Evolutionary conservation across 371 early-diverging fungal species (phyloP).

Genomic region (Mucor circinelloides): DNA sequence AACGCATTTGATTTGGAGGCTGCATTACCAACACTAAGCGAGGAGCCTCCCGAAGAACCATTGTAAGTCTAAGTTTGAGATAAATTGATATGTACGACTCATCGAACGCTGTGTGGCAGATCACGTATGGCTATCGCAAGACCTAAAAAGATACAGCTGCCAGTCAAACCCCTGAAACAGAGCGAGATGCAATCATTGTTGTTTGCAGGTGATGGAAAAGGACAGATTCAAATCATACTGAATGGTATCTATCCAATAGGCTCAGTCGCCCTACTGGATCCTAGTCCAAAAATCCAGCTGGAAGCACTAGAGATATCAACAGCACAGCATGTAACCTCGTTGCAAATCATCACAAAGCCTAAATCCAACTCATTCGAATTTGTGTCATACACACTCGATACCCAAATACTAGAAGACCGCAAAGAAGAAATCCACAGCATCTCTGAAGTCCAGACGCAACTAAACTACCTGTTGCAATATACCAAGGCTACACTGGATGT

Average conservation of each 20-base stretch:
- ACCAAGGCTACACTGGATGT: background rate
- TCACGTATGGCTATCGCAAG: background rate
- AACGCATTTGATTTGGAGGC: conserved; percentile 21
- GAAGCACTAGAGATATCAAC: conserved; percentile 4
- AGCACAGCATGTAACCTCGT: background rate
- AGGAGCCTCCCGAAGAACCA: conserved; percentile 18
- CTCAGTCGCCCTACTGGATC: background rate
- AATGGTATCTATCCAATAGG: conserved; percentile 29
- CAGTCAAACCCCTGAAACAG: conserved; percentile 6
- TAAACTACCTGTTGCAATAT: conserved; percentile 24
- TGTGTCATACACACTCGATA: conserved; percentile 11
- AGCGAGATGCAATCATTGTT: conserved; percentile 17
- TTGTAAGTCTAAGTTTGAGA: background rate
- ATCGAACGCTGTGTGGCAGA: background rate
- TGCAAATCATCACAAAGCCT: conserved; percentile 6
- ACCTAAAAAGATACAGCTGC: conserved; percentile 7
- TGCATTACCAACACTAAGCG: conserved; percentile 10
- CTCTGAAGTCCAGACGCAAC: conserved; percentile 19
- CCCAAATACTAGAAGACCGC: conserved; percentile 2
- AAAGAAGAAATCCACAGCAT: conserved; percentile 24
- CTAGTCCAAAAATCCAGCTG: background rate
- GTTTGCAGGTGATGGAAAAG: conserved; percentile 17
- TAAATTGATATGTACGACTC: background rate
- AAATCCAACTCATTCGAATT: background rate
- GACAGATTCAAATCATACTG: conserved; percentile 16